A percentile compares a stretch with the other conserved stretches of the same genome.
Evolutionary conservation across 352 stramenopile genomes (phyloP).

Genomic region (Globisporangium barbulae): DNA sequence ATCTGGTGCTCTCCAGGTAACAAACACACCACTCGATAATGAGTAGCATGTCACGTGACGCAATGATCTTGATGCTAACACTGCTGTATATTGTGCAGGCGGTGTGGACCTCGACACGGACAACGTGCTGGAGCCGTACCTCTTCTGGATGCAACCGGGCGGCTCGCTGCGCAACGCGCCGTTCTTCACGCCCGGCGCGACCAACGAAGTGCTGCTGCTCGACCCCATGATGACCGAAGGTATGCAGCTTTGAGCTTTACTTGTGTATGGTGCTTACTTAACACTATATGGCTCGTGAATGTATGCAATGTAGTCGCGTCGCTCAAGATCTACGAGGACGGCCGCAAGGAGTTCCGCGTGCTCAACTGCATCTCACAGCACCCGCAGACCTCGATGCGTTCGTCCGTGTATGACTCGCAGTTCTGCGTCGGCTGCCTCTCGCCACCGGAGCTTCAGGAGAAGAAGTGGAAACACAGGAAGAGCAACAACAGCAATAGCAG

Average conservation of each 20-base stretch:
- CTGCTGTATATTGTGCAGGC: conserved; percentile 7
- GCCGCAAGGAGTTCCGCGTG: conserved; percentile 75
- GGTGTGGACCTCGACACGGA: conserved; percentile 65
- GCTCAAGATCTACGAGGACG: conserved; percentile 54
- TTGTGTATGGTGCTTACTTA: neutral
- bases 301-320: conserved; percentile 44
- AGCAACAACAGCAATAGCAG: conserved; percentile 2
- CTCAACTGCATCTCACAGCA: conserved; percentile 67
- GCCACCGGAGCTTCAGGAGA: conserved; percentile 38
- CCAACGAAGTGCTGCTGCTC: conserved; percentile 71
- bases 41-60: neutral
- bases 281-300: neutral
- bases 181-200: conserved; percentile 44
- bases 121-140: conserved; percentile 74
- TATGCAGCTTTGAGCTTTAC: conserved; percentile 4
- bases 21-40: neutral
- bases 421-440: conserved; percentile 72
- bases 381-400: conserved; percentile 14
- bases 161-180: conserved; percentile 53
- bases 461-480: conserved; percentile 14
- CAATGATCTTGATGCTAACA: neutral
- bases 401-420: conserved; percentile 25
- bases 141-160: conserved; percentile 70
- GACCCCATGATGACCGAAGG: conserved; percentile 74
- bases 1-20: conserved; percentile 70